Evolutionary conservation across 805 yeast species (phyloP), one percentile per base, ranked within the genome.

Genomic region (Starmera amethionina): DNA sequence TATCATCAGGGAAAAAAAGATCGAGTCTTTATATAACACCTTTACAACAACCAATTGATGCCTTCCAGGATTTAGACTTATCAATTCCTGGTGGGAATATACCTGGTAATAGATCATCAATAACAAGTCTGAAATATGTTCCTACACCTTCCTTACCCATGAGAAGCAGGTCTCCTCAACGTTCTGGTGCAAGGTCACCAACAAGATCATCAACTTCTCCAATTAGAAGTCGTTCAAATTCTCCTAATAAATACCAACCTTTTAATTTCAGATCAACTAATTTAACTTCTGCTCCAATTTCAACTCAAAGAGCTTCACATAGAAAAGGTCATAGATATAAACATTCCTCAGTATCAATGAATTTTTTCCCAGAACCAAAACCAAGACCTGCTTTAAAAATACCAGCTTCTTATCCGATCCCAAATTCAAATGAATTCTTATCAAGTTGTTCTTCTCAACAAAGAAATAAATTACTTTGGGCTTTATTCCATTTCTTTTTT

Each of bases 281-380:
- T 45, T 49, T 63, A 41, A 58, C 44, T 9, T 56, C 40, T 22
- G 50, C 56, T 10, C 44, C 46, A 28, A 59, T 64, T 11, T 72
- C 65, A 30, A 54, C 55, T 39, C 52, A 58, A n/a, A 55, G 66
- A 52, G 75, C 87, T 1, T 78, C 83, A 0, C 85, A 79, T 51
- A 79, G 98, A 67, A 78, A 89, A 50, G 98, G 98, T 7, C 98
- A 90, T 60, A 74, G 90, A 50, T 90, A 90, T 58, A 90, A 90
- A 58, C 97, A 90, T 60, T 88, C 97, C 3, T 88, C 96, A 8
- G 96, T 90, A 6, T 87, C 96, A 5, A 83, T 90, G 93, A 89
- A 90, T 59, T 73, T 90, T 57, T 90, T 93, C 58, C 96, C 86
- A 59, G 97, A 90, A 54, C 96, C 97, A 1, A 82, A 88, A 13